Evolutionary conservation across 768 basidiomycete species (phyloP).

Genomic region (Gloeostereum incarnatum): DNA sequence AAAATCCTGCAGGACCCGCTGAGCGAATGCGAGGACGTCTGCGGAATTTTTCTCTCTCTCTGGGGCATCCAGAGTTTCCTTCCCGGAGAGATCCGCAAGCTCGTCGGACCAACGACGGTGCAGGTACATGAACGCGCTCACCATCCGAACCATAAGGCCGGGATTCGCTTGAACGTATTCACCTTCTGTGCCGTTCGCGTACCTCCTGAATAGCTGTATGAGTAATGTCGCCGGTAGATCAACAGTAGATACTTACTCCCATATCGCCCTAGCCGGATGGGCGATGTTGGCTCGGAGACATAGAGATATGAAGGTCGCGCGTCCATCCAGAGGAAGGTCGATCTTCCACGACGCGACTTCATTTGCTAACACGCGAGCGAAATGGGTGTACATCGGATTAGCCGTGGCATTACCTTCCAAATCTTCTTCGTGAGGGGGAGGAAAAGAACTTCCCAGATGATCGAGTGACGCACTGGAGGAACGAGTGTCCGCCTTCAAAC

Average conservation of each 20-base stretch:
- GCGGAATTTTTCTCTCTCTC: neutral
- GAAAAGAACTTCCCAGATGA: too few species aligned
- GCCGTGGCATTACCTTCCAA: too few species aligned
- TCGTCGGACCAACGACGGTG: slow-evolving; percentile 6
- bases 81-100: too few species aligned
- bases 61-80: slow-evolving; percentile 2
- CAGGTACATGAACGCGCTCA: slow-evolving; percentile 32
- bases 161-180: slow-evolving; percentile 33
- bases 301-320: slow-evolving; percentile 39
- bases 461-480: too few species aligned
- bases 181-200: slow-evolving; percentile 30
- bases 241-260: too few species aligned
- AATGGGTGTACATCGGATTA: too few species aligned
- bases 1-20: neutral
- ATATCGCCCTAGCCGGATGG: slow-evolving; percentile 39
- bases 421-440: too few species aligned
- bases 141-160: slow-evolving; percentile 36
- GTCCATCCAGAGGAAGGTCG: slow-evolving; percentile 30
- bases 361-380: too few species aligned
- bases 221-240: too few species aligned
- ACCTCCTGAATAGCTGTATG: too few species aligned
- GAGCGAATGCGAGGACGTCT: neutral
- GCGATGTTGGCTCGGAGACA: slow-evolving; percentile 39
- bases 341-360: slow-evolving; percentile 35
- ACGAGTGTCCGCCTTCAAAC: too few species aligned